Percentiles rank a stretch among this genome's conserved stretches.
These are phyloP conservation scores for Annulohypoxylon truncatum DNA, from an alignment of 2,329 filamentous ascomycete species.

Conservation along the genomic window DNA sequence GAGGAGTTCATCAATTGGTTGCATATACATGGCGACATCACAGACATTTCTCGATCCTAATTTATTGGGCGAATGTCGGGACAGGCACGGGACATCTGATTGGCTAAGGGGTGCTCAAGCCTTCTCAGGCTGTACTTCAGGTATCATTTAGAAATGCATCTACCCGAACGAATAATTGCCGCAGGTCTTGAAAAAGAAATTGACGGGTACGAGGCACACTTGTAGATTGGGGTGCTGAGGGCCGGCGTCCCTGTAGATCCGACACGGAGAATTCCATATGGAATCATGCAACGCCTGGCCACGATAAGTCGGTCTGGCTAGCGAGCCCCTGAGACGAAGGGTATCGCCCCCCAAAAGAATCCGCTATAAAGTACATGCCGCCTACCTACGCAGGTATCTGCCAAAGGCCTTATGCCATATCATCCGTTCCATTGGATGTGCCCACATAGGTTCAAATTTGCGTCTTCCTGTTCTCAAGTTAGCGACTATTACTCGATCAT, in stretches of 20 bases:
- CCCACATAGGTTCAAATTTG: constrained; percentile 43
- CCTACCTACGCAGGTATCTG: constrained; percentile 1
- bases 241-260: constrained; percentile 23
- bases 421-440: constrained; percentile 1
- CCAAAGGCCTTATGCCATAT: constrained; percentile 1
- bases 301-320: constrained; percentile 12
- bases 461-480: constrained; percentile 46
- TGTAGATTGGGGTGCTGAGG: constrained; percentile 20
- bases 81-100: constrained; percentile 34
- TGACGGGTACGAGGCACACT: constrained; percentile 24
- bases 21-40: constrained; percentile 44
- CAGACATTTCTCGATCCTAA: constrained; percentile 34
- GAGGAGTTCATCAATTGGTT: constrained; percentile 44
- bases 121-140: constrained; percentile 41
- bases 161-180: constrained; percentile 44
- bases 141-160: constrained; percentile 44
- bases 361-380: constrained; percentile 4
- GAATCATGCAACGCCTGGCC: constrained; percentile 18
- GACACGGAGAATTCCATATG: constrained; percentile 18
- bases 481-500: constrained; percentile 34
- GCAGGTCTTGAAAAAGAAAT: constrained; percentile 28
- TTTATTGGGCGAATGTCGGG: constrained; percentile 41
- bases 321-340: constrained; percentile 12
- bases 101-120: constrained; percentile 41
- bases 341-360: neutral